Conservation (phyloP, 306 rosid genomes). For the Castanospermum australe region DNA sequence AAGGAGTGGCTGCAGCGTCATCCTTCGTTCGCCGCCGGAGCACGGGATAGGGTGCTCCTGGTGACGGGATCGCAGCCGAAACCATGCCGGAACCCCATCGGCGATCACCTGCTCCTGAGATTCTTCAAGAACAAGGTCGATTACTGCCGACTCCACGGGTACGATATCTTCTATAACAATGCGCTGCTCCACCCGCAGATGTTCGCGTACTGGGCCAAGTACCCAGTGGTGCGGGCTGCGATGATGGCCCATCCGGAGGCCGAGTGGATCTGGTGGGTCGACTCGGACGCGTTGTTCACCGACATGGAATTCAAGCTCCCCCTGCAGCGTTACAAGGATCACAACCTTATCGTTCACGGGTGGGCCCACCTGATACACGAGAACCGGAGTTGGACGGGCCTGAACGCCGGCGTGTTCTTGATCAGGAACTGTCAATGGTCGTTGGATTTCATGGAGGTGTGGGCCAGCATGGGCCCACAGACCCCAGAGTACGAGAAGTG, state of each 20-base stretch:
- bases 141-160: conserved; percentile 72
- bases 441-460: conserved; percentile 65
- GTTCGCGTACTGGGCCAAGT: conserved; percentile 79
- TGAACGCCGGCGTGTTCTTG: conserved; percentile 85
- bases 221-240: conserved; percentile 70
- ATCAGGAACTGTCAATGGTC: conserved; percentile 91
- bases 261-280: conserved; percentile 99
- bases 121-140: conserved; percentile 88
- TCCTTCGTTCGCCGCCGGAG: conserved; percentile 51
- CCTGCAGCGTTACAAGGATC: conserved; percentile 48
- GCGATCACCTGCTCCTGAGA: conserved; percentile 65
- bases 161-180: conserved; percentile 70
- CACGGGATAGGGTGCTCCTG: conserved; percentile 30
- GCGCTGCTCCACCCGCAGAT: conserved; percentile 64
- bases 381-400: conserved; percentile 82
- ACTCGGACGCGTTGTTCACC: conserved; percentile 86
- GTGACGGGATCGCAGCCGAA: conserved; percentile 82
- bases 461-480: conserved; percentile 96
- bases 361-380: conserved; percentile 65
- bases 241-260: conserved; percentile 93
- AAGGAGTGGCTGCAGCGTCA: conserved; percentile 58
- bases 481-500: conserved; percentile 59
- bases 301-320: conserved; percentile 90
- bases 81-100: conserved; percentile 68
- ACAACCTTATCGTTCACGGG: conserved; percentile 74